Evolutionary conservation across 306 rosid genomes (phyloP), one percentile per base, ranked within the genome.

Genomic region (Castanea crenata): DNA sequence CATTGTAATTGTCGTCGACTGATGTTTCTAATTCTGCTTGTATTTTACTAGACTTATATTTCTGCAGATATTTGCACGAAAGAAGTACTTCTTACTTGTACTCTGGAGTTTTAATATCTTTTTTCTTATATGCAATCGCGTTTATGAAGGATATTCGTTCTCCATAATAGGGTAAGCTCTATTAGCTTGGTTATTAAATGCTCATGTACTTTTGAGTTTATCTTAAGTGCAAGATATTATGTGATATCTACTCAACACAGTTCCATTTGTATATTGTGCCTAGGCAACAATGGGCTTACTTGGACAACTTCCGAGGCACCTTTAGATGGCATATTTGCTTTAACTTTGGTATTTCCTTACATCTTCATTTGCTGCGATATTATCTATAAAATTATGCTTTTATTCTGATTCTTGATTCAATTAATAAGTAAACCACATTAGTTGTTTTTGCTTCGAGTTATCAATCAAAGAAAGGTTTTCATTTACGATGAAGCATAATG

Each of bases 281-380:
- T 78, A 92, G 98, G 83, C 86, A 89, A 82, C 86, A 76, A 29
- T 95, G 91, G 96, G 81, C 88, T 76, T 85, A 80, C 79, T 82
- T 95, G 94, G 96, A 95, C 85, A 82, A 87, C 80, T 92, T 73
- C 79, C 90, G 97, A 69, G 98, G 98, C 81, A 85, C 96, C 80
- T 95, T 95, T 80, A 88, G 97, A 83, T 95, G 98, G 99, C 99
- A 95, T 74, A 95, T 93, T 83, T 92, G 98, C 86, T 95, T 95
- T 76, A 95, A 95, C 89, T 92, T 95, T 74, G 99, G 99, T 95
- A 91, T 55, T 74, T 31, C 58, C 52, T 76, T 78, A 18, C 73
- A 70, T 18, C 1, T 82, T 83, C 31, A 3, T 78, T 49, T 68
- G 55, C 69, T 78, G 56, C 35, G 8, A 15, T 14, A 79, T 71